Evolutionary conservation across 2,329 filamentous ascomycete species (phyloP).

Genomic region (Pseudogymnoascus pannorum): DNA sequence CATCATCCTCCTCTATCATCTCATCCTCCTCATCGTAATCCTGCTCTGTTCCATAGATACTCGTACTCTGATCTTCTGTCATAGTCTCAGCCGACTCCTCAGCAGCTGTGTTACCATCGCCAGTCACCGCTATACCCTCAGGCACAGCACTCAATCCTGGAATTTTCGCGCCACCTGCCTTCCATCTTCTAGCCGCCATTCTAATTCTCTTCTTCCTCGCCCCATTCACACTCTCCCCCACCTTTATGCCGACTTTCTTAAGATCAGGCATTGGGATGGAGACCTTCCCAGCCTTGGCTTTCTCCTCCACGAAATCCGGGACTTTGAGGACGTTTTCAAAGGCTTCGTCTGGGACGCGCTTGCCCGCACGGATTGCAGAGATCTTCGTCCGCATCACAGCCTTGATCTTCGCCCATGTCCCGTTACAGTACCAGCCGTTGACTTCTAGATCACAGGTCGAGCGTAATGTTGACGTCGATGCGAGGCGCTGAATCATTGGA

Average conservation of each 20-base stretch:
- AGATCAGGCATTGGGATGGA: conserved; percentile 24
- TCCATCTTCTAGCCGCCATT: conserved; percentile 5
- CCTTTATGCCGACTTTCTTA: conserved; percentile 19
- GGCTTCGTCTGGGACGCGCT: conserved; percentile 41
- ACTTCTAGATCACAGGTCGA: conserved; percentile 49
- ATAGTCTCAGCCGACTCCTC: conserved; percentile 30
- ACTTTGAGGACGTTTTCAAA: conserved; percentile 37
- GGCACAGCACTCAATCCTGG: background rate
- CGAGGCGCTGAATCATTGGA: conserved; percentile 58
- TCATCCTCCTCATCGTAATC: conserved; percentile 14
- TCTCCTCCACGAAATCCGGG: conserved; percentile 25
- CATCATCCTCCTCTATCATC: conserved; percentile 22
- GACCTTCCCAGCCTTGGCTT: conserved; percentile 17
- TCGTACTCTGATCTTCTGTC: conserved; percentile 20
- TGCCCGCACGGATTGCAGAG: conserved; percentile 53
- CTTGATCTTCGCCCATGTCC: conserved; percentile 75
- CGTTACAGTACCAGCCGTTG: conserved; percentile 80
- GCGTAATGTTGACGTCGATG: conserved; percentile 56
- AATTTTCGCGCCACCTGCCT: background rate
- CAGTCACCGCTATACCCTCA: conserved; percentile 11
- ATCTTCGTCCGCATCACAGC: conserved; percentile 86
- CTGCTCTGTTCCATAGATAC: conserved; percentile 16
- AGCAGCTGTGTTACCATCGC: conserved; percentile 9
- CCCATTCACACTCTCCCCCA: conserved; percentile 6
- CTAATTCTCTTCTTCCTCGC: conserved; percentile 15